Evolutionary conservation across 2,329 filamentous ascomycete species (phyloP).

Genomic region (Penicillium sp.): DNA sequence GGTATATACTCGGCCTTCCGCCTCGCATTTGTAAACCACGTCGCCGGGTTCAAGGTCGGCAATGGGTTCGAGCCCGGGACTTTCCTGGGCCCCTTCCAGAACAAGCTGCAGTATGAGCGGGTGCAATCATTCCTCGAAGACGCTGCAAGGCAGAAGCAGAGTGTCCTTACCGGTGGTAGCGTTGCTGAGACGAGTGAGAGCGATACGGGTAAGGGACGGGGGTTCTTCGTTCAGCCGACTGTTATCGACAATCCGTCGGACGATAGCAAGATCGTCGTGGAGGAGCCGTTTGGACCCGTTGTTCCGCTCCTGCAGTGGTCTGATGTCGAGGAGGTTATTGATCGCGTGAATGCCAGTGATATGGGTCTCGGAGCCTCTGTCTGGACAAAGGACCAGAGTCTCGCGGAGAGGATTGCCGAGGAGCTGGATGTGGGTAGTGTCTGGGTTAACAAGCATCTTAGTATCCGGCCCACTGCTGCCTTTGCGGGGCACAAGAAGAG

Average conservation of each 20-base stretch:
- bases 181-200: conserved; percentile 35
- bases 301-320: conserved; percentile 66
- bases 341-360: conserved; percentile 58
- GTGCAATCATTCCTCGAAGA: conserved; percentile 62
- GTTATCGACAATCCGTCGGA: conserved; percentile 63
- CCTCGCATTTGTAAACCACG: conserved; percentile 47
- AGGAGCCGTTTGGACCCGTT: conserved; percentile 69
- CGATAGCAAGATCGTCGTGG: conserved; percentile 58
- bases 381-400: conserved; percentile 40
- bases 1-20: conserved; percentile 60
- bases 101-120: conserved; percentile 66
- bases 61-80: conserved; percentile 44
- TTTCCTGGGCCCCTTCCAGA: conserved; percentile 64
- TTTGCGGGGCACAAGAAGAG: too few relatives aligned
- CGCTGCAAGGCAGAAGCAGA: conserved; percentile 32
- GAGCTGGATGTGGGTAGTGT: too few relatives aligned
- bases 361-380: conserved; percentile 63
- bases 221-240: conserved; percentile 64
- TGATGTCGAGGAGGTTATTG: conserved; percentile 63
- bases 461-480: too few relatives aligned
- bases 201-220: too few relatives aligned
- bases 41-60: conserved; percentile 43
- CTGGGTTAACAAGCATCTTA: too few relatives aligned
- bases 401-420: too few relatives aligned
- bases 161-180: too few relatives aligned